phyloP scores from a whole-genome alignment of 306 rosid genomes.

The Fagus sylvatica region DNA sequence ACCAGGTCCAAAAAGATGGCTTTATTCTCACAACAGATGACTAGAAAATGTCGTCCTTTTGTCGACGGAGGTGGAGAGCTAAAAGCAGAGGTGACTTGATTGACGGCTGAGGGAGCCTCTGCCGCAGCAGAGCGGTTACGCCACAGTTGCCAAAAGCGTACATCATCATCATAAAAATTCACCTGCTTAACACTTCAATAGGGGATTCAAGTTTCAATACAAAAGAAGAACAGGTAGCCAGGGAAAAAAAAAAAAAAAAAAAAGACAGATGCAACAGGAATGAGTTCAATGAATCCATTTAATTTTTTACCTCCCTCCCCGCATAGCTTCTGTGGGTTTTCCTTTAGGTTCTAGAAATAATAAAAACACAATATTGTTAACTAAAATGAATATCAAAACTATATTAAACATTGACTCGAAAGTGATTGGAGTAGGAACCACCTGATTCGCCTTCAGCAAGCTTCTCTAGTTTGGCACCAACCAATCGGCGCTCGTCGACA shows the following conservation, averaged over 20 bases:
- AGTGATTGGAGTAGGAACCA: background rate
- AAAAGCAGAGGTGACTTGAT: constrained; percentile 64
- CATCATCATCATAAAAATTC: constrained; percentile 88
- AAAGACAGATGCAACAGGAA: background rate
- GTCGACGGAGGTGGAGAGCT: constrained; percentile 87
- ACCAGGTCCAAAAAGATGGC: constrained; percentile 98
- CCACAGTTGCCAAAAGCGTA: constrained; percentile 97
- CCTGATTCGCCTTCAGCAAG: constrained; percentile 99
- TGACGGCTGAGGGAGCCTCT: constrained; percentile 85
- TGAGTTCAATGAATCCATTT: no score
- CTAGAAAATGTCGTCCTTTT: constrained; percentile 97
- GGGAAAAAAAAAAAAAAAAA: constrained; percentile 20
- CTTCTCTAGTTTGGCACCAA: constrained; percentile 95
- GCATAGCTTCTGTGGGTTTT: constrained; percentile 93
- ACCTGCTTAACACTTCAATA: constrained; percentile 91
- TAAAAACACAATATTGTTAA: no score
- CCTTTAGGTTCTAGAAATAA: constrained; percentile 62
- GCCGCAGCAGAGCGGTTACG: constrained; percentile 91
- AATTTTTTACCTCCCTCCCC: constrained; percentile 85
- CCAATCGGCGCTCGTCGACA: constrained; percentile 92
- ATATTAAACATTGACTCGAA: no score
- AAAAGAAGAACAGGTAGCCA: constrained; percentile 20
- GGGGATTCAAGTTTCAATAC: constrained; percentile 16
- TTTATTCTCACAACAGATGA: constrained; percentile 92
- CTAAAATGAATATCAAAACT: no score